Base-by-base conservation (phyloP, 176 grass and related monocot species). In the Cymbopogon citratus region DNA sequence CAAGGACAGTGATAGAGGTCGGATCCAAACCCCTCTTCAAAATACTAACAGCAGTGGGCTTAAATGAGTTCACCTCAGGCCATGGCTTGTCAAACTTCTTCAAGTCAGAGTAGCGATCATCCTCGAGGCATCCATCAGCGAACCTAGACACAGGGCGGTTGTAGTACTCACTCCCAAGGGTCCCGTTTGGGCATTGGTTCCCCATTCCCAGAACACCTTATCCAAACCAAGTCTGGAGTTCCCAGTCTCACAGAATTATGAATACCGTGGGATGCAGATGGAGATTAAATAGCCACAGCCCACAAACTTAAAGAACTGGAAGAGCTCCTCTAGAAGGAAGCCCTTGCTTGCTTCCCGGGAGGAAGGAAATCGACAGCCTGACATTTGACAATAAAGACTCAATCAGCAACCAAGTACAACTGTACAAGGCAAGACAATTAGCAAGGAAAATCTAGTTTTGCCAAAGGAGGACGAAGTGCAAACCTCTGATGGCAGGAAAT, bases 111-210 rank as follows among this genome's bases (percentile, higher is more conserved):
- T 75, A 86, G 40, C 40, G 0, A 21, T 90, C 88, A 1, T 86
- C 88, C 2, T 86, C 79, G 2, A 90, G 4, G 14, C 64, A 76
- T 15, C 61, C 84, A 63, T 86, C 84, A 8, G 73, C 61, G 6
- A 74, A 86, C 78, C 88, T 86, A 51, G 88, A 68, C 26, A 25
- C 48, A 0, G 88, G 38, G 5, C 80, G 80, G 4, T 69, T 79
- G 69, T 83, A 79, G 88, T 90, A 90, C 12, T 87, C 84, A 23
- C 63, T 90, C 69, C 88, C 84, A 63, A 83, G 88, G 45, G 88
- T 86, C 23, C 88, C 88, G 28, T 90, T 90, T 71, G 86, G 85
- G 85, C 85, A 87, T 48, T 81, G 84, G 27, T 90, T 90, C 26
- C 88, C 88, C 88, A 90, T 90, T 13, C 13, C 75, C 41, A 69